Evolutionary conservation across 805 yeast genomes (phyloP), one percentile per base, ranked within the genome.

Genomic region (Spathaspora girioi): DNA sequence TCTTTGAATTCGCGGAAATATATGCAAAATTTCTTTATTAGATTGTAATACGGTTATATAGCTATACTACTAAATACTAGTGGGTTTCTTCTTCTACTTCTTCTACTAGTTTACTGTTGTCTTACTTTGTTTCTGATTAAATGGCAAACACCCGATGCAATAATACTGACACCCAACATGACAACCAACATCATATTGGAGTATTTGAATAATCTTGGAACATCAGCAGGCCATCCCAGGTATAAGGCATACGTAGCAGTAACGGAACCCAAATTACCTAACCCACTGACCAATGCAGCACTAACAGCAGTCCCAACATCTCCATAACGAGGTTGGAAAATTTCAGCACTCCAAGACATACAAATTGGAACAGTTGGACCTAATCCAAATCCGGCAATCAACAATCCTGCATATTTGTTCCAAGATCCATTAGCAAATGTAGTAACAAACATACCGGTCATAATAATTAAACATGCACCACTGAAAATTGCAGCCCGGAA

Each of bases 301-400:
- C 89, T 80, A 31, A 86, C 90, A 2, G 96, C 96, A 53, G 83
- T 76, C 7, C 97, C 97, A 46, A 89, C 84, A 61, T 89, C 94
- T 26, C 96, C 96, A 62, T 89, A 85, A 45, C 79, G 73, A 10
- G 79, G 76, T 6, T 78, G 79, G 71, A 89, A 86, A 46, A 87
- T 86, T 60, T 87, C 92, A 0, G 92, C 82, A 0, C 91, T 69
- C 86, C 88, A 81, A 1, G 96, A 80, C 96, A 89, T 89, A 60
- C 84, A 78, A 38, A 87, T 89, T 26, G 97, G 96, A 12, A 89
- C 96, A 0, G 97, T 89, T 18, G 96, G 94, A 10, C 97, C 97
- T 47, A 89, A 76, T 0, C 97, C 97, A 58, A 84, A 87, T 0
- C 97, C 97, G 6, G 89, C 83, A 62, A 89, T 83, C 54, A 89